Evolutionary conservation across 225 moss, liverwort and hornwort species (phyloP).

Genomic region (Polytrichum commune): DNA sequence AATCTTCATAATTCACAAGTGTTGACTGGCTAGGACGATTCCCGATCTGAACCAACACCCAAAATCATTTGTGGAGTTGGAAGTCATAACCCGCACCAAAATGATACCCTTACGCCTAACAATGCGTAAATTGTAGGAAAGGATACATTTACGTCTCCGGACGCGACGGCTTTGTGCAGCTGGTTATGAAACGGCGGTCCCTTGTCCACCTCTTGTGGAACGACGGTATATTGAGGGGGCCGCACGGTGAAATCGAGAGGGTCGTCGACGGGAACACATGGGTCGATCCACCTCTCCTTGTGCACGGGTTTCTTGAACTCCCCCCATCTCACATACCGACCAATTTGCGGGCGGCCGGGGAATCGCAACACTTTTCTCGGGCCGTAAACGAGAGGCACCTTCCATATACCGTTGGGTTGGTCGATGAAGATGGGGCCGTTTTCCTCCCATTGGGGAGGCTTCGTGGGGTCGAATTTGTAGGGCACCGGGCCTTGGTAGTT

Average conservation of each 20-base stretch:
- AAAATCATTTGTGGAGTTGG: no score
- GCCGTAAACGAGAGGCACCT: constrained; percentile 36
- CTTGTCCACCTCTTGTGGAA: constrained; percentile 28
- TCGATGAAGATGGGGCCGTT: constrained; percentile 25
- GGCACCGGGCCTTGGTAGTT: constrained; percentile 18
- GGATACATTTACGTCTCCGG: constrained; percentile 56
- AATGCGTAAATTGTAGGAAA: neutral
- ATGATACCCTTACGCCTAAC: neutral
- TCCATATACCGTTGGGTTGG: constrained; percentile 41
- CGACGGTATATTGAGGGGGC: constrained; percentile 26
- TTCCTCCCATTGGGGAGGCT: constrained; percentile 37
- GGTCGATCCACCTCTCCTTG: constrained; percentile 32
- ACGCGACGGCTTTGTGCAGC: constrained; percentile 43
- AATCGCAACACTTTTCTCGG: constrained; percentile 40
- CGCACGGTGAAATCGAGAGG: constrained; percentile 25
- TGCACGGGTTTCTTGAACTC: constrained; percentile 22
- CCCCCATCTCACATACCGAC: constrained; percentile 31
- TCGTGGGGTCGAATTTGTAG: constrained; percentile 17
- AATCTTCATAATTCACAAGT: no score
- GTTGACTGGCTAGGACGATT: no score
- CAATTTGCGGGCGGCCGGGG: constrained; percentile 42
- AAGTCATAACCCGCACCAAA: neutral
- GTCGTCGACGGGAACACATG: constrained; percentile 9
- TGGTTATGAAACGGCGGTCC: constrained; percentile 31
- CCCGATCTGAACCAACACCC: no score